Evolutionary conservation across 805 yeast species (phyloP).

Genomic region (Saccharomycopsis vini): DNA sequence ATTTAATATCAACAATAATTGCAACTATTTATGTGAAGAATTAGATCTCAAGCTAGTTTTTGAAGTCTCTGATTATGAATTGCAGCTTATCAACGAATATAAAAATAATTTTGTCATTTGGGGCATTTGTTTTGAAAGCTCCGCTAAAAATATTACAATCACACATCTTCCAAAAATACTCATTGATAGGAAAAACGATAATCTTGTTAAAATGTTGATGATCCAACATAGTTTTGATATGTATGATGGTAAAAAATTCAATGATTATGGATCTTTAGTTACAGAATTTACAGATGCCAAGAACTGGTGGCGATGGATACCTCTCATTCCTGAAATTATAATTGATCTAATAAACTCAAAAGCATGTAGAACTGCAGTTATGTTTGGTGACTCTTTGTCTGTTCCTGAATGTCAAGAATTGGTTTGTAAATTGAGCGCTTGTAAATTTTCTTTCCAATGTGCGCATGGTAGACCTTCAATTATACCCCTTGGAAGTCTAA

Average conservation of each 20-base stretch:
- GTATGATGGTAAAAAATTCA: background rate
- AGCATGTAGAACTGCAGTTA: constrained; percentile 63
- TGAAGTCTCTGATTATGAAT: constrained; percentile 26
- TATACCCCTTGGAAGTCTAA: constrained; percentile 35
- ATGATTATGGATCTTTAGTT: background rate
- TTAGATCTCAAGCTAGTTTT: constrained; percentile 15
- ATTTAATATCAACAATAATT: constrained; percentile 17
- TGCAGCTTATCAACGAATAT: constrained; percentile 26
- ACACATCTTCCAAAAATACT: constrained; percentile 40
- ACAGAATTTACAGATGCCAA: background rate
- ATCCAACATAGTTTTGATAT: constrained; percentile 35
- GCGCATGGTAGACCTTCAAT: constrained; percentile 82
- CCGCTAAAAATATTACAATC: constrained; percentile 21
- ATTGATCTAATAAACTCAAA: constrained; percentile 44
- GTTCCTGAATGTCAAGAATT: constrained; percentile 36
- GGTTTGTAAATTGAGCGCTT: constrained; percentile 34
- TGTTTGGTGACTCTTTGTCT: constrained; percentile 55
- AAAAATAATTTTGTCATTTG: constrained; percentile 29
- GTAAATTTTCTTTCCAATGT: constrained; percentile 64
- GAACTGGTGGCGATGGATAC: constrained; percentile 32
- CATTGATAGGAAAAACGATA: constrained; percentile 17
- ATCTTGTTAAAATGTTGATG: constrained; percentile 31
- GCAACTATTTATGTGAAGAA: constrained; percentile 1
- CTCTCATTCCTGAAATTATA: constrained; percentile 42
- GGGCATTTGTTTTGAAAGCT: constrained; percentile 33